Base-by-base conservation (phyloP, 305 asterid species). In the Andrographis paniculata region DNA sequence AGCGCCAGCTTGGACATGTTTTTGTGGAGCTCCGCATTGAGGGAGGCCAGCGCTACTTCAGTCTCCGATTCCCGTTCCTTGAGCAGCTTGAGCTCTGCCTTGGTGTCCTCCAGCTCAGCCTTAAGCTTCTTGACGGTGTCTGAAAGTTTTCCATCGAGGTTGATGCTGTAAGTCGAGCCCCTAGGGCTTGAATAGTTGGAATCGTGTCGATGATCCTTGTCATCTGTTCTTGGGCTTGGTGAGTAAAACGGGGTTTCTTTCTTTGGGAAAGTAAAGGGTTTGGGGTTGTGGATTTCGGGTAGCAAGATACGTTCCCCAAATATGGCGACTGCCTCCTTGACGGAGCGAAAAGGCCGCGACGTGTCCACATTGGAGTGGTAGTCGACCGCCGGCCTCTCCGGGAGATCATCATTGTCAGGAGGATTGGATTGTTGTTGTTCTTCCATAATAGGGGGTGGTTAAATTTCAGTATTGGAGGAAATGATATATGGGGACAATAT, bases 271-370 rank as follows among this genome's bases (percentile, higher is more conserved):
- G 71, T 21, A 50, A 76, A 79, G 31, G 77, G 52, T 48, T 65
- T 76, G 0, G 83, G 69, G 0, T 80, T 46, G 19, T 59, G 69
- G 4, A 79, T 55, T 14, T 71, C 80, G 6, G 73, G 71, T 4
- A 58, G 78, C 48, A 75, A 43, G 63, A 82, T 53, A 21, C 67
- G 64, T 52, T 86, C 93, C 0, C 88, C 93, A 24, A 86, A 78
- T 16, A 77, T 80, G n/a, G 79, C 82, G 22, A 86, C 96, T 0
- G 94, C 94, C 72, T 86, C 96, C 70, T 75, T 86, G 23, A 86
- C 93, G 0, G 96, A 86, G 8, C 93, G 76, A 35, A 82, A 86
- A 0, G 96, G 93, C 24, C 94, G 76, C 0, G 96, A 77, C 10
- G 60, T 64, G 51, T 86, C 94, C 6, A 86, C 79, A 17, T 58